These are phyloP conservation scores for Cryptosporidium andersoni DNA, from an alignment of 169 alveolate genomes.

Conservation along the genomic window DNA sequence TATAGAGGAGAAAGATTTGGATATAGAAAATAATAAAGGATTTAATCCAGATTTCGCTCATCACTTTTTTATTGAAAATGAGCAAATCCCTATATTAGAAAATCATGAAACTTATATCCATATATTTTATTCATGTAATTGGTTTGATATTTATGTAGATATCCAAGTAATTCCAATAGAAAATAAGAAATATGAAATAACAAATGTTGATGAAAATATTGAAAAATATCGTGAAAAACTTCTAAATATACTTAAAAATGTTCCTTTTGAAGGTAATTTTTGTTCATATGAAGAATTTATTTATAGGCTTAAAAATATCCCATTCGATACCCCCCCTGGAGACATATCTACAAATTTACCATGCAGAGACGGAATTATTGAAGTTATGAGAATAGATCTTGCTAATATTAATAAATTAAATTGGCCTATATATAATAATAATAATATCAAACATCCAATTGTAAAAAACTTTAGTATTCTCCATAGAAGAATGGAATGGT, in stretches of 20 bases:
- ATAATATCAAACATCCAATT: constrained; percentile 3
- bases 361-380: background rate
- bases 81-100: constrained; percentile 29
- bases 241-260: constrained; percentile 6
- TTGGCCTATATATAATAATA: background rate
- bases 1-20: constrained; percentile 3
- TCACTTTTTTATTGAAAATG: constrained; percentile 40
- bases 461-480: constrained; percentile 50
- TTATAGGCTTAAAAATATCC: constrained; percentile 16
- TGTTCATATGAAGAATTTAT: constrained; percentile 41
- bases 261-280: constrained; percentile 36
- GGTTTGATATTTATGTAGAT: constrained; percentile 61
- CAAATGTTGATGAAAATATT: background rate
- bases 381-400: constrained; percentile 10
- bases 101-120: constrained; percentile 37
- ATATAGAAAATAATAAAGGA: background rate
- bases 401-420: constrained; percentile 20
- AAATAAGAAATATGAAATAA: background rate
- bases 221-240: constrained; percentile 5
- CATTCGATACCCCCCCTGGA: constrained; percentile 16
- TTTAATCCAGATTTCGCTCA: constrained; percentile 30
- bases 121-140: constrained; percentile 44
- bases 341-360: background rate
- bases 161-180: constrained; percentile 14
- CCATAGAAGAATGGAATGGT: constrained; percentile 74